Base-by-base conservation (phyloP, 225 moss, liverwort and hornwort genomes). In the Lunularia cruciata region DNA sequence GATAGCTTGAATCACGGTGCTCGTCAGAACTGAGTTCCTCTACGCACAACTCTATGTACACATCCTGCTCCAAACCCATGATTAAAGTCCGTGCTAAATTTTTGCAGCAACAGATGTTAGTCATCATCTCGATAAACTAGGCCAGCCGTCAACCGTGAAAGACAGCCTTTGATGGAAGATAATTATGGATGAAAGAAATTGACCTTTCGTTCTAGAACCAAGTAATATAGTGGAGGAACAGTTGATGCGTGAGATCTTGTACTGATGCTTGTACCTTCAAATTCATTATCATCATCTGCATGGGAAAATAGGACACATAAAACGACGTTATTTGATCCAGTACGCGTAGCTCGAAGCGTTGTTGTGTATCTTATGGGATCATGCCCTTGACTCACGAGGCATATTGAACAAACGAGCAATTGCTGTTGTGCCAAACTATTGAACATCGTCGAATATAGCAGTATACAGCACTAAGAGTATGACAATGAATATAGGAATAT, bases 211-310 rank as follows among this genome's bases (percentile, higher is more conserved):
- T n/a, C n/a, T n/a, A n/a, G n/a, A n/a, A n/a, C n/a, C n/a, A n/a
- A n/a, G n/a, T n/a, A n/a, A n/a, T n/a, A n/a, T n/a, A n/a, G n/a
- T n/a, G n/a, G n/a, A n/a, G n/a, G n/a, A n/a, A n/a, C n/a, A n/a
- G n/a, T n/a, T n/a, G n/a, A n/a, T n/a, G n/a, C n/a, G n/a, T n/a
- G 13, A 22, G 36, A 43, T 3, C 0, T 5, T 18, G 5, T n/a
- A 10, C 11, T 37, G 30, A 19, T 14, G 22, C 1, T 6, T 65
- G 31, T 31, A 77, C 77, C 77, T 77, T 60, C 30, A 72, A 53
- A 58, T 72, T 72, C 20, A 72, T 12, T 45, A 77, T 60, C 3
- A 67, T 48, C 1, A 72, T 60, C 77, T 77, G 77, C 18, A 48
- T 61, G 25, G 11, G 45, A 6, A 30, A 20, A 33, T 36, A 37